Conservation (phyloP, 2,329 filamentous ascomycete genomes). For the Ampelomyces quisqualis region DNA sequence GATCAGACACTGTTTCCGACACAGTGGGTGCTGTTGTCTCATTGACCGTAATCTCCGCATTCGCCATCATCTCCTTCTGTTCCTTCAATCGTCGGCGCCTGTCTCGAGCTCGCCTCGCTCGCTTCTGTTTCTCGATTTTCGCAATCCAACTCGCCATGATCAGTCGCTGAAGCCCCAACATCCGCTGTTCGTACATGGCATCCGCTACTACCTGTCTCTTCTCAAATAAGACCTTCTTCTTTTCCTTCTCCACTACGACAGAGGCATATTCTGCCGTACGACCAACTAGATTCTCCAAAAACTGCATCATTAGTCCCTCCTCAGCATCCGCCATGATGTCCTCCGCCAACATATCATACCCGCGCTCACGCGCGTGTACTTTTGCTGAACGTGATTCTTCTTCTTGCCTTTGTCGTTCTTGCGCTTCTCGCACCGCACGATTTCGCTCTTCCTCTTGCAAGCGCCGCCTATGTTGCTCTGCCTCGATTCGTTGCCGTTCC, state of each 20-base stretch:
- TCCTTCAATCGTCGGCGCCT: constrained; percentile 29
- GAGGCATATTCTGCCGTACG: constrained; percentile 40
- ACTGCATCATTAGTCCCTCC: constrained; percentile 50
- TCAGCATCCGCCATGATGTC: constrained; percentile 42
- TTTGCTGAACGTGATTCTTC: constrained; percentile 21
- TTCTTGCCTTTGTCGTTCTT: constrained; percentile 20
- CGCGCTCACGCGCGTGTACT: constrained; percentile 17
- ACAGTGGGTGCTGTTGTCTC: constrained; percentile 5
- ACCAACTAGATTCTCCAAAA: constrained; percentile 44
- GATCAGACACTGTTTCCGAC: constrained; percentile 5
- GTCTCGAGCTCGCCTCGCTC: constrained; percentile 19
- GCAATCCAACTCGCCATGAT: constrained; percentile 27
- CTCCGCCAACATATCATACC: constrained; percentile 39
- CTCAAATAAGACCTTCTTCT: constrained; percentile 35
- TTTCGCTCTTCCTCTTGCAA: constrained; percentile 22
- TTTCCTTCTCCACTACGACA: constrained; percentile 19
- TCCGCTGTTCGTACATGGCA: constrained; percentile 18
- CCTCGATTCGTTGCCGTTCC: constrained; percentile 18
- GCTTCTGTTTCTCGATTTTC: constrained; percentile 29
- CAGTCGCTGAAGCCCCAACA: constrained; percentile 19
- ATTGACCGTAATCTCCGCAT: constrained; percentile 6
- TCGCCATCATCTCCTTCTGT: constrained; percentile 14
- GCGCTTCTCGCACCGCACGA: constrained; percentile 19
- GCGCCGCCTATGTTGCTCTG: constrained; percentile 18
- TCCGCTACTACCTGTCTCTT: constrained; percentile 19